Evolutionary conservation across 2,329 filamentous ascomycete genomes (phyloP).

Genomic region (Talaromyces marneffei): DNA sequence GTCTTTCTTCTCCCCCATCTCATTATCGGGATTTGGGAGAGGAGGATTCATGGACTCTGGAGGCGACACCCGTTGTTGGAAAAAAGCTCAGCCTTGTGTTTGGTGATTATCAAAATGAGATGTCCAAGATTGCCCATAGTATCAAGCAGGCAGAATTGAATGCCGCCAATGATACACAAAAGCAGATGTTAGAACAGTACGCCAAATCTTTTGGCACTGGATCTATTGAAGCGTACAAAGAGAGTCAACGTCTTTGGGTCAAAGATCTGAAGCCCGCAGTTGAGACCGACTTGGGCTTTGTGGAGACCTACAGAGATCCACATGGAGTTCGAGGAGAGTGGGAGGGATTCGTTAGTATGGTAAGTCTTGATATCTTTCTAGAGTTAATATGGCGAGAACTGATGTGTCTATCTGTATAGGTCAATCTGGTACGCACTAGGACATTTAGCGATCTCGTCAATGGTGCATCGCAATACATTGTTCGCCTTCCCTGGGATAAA

Average conservation of each 20-base stretch:
- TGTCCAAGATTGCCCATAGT: slow-evolving; percentile 61
- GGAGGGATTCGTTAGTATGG: slow-evolving; percentile 72
- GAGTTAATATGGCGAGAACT: slow-evolving; percentile 21
- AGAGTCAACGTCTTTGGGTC: slow-evolving; percentile 76
- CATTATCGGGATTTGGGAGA: slow-evolving; percentile 65
- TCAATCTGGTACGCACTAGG: slow-evolving; percentile 84
- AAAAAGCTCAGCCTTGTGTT: slow-evolving; percentile 67
- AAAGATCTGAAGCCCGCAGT: slow-evolving; percentile 74
- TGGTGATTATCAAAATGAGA: slow-evolving; percentile 67
- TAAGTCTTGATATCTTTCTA: slow-evolving; percentile 22
- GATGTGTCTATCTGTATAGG: slow-evolving; percentile 26
- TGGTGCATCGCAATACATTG: slow-evolving; percentile 75
- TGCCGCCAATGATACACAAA: slow-evolving; percentile 67
- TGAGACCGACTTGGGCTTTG: slow-evolving; percentile 76
- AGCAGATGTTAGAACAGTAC: slow-evolving; percentile 68
- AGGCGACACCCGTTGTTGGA: slow-evolving; percentile 53
- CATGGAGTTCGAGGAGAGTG: slow-evolving; percentile 75
- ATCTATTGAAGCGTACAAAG: slow-evolving; percentile 70
- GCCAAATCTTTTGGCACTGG: slow-evolving; percentile 68
- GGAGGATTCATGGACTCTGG: slow-evolving; percentile 55
- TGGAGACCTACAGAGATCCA: slow-evolving; percentile 80
- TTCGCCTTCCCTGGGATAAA: slow-evolving; percentile 77
- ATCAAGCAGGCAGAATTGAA: slow-evolving; percentile 63
- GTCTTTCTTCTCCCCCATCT: slow-evolving; percentile 52
- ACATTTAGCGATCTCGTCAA: slow-evolving; percentile 82